Percentiles rank a stretch among this genome's conserved stretches.
phyloP scores from a whole-genome alignment of 495 filamentous ascomycete genomes.

The Penicillium canescens region DNA sequence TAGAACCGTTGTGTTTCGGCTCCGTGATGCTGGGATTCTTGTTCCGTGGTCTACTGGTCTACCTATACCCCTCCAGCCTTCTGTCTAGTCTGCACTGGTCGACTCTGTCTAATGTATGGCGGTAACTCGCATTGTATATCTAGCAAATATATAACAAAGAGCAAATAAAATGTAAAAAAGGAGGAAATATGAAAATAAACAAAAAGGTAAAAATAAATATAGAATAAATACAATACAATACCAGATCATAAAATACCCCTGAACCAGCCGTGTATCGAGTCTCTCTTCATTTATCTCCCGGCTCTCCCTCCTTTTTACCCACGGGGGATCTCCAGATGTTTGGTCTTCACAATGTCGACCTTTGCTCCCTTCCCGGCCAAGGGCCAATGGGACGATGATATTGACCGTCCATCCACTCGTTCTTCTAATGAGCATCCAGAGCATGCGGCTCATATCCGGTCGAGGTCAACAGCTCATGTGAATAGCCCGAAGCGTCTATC shows the following conservation, averaged over 20 bases:
- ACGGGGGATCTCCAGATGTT: constrained; percentile 12
- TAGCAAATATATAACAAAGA: not conserved
- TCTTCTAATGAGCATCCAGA: constrained; percentile 43
- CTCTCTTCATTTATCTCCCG: constrained; percentile 12
- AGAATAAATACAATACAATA: not conserved
- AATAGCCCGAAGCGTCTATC: constrained; percentile 46
- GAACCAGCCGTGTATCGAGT: constrained; percentile 6
- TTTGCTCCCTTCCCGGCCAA: not conserved
- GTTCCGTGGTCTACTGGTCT: not conserved
- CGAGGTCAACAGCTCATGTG: constrained; percentile 40
- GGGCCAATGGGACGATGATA: constrained; percentile 28
- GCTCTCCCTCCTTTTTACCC: constrained; percentile 5
- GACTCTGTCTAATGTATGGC: too few species aligned
- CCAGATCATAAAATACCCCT: constrained; percentile 2
- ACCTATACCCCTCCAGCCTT: too few species aligned
- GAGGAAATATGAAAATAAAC: not conserved
- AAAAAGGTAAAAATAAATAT: not conserved
- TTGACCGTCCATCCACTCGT: constrained; percentile 37
- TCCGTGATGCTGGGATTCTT: constrained; percentile 12
- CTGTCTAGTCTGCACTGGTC: too few species aligned
- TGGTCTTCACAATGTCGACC: constrained; percentile 14
- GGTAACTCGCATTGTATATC: not conserved
- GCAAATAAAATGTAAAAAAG: not conserved
- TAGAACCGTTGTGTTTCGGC: constrained; percentile 12
- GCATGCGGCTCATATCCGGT: constrained; percentile 40